These are phyloP conservation scores for Bolboschoenoplectus hybrid DNA, from an alignment of 202 grass and related monocot genomes.

Conservation along the genomic window DNA sequence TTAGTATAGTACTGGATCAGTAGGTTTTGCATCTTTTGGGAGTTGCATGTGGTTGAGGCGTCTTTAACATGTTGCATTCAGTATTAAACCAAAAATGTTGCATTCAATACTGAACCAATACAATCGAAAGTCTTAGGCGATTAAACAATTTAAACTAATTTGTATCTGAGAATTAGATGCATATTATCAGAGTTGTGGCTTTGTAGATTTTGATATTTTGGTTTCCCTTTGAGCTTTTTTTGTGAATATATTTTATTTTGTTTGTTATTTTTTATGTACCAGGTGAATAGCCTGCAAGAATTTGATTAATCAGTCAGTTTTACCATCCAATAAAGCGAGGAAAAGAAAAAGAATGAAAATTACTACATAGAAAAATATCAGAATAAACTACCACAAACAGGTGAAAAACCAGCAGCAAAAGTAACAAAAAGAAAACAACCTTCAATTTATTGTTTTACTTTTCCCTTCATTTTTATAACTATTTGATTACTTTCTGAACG, in stretches of 20 bases:
- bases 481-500: neutral
- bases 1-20: neutral
- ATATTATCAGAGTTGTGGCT: neutral
- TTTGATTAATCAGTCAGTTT: neutral
- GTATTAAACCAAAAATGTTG: neutral
- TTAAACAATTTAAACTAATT: neutral
- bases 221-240: neutral
- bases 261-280: neutral
- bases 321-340: neutral
- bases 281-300: neutral
- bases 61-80: conserved; percentile 23
- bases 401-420: neutral
- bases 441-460: too few species aligned
- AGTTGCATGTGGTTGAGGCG: neutral
- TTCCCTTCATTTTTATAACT: neutral
- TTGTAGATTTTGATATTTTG: neutral
- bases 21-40: neutral
- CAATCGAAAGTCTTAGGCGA: neutral
- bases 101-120: conserved; percentile 5
- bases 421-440: neutral
- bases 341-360: neutral
- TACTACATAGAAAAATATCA: neutral
- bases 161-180: neutral
- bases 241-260: neutral
- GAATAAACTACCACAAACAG: neutral